A percentile compares a stretch with the other conserved stretches of the same genome.
Evolutionary conservation across 441 rosid genomes (phyloP).

Genomic region (Lepidium campestre): DNA sequence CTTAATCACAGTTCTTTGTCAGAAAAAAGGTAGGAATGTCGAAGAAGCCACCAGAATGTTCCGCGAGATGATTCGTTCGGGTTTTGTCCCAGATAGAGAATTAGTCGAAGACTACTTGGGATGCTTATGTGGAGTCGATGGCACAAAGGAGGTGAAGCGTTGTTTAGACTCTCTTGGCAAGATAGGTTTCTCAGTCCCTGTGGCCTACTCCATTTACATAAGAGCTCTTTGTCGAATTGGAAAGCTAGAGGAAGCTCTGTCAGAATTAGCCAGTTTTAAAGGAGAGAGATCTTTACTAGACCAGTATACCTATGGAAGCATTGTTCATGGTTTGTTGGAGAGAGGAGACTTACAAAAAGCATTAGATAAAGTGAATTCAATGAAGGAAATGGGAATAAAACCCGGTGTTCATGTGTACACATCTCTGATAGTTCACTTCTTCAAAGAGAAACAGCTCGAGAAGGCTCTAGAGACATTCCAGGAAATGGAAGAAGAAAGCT

Average conservation of each 20-base stretch:
- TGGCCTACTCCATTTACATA: slow-evolving; percentile 53
- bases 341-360: slow-evolving; percentile 53
- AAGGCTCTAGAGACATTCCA: slow-evolving; percentile 43
- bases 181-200: slow-evolving; percentile 50
- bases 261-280: slow-evolving; percentile 34
- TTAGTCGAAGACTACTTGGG: slow-evolving; percentile 50
- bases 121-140: slow-evolving; percentile 59
- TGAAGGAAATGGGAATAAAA: slow-evolving; percentile 51
- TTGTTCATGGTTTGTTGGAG: slow-evolving; percentile 53
- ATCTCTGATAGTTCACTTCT: slow-evolving; percentile 57
- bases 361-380: slow-evolving; percentile 50
- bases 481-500: slow-evolving; percentile 49
- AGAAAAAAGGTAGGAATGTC: slow-evolving; percentile 60
- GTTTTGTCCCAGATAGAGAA: slow-evolving; percentile 57
- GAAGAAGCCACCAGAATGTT: slow-evolving; percentile 55
- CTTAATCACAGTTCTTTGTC: slow-evolving; percentile 63
- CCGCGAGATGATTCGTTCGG: slow-evolving; percentile 60
- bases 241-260: slow-evolving; percentile 58
- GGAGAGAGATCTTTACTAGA: slow-evolving; percentile 42
- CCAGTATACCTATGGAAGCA: slow-evolving; percentile 51
- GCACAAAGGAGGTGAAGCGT: slow-evolving; percentile 45
- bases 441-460: slow-evolving; percentile 52
- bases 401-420: slow-evolving; percentile 71
- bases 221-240: slow-evolving; percentile 74
- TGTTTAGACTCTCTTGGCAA: slow-evolving; percentile 40